Evolutionary conservation across 495 filamentous ascomycete genomes (phyloP).

Genomic region (Lasiosphaeria hispida): DNA sequence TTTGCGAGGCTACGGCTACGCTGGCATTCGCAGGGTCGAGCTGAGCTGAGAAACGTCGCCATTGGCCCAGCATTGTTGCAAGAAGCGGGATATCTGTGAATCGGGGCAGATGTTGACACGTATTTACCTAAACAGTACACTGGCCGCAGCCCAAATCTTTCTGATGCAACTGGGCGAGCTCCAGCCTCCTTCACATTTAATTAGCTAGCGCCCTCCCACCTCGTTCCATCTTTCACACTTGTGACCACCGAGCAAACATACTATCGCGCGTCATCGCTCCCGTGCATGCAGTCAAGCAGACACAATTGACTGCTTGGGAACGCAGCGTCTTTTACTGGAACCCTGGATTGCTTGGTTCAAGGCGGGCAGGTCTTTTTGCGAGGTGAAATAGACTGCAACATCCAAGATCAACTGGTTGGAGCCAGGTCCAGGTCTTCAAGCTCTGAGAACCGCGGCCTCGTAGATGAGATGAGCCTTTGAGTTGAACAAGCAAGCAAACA

Average conservation of each 20-base stretch:
- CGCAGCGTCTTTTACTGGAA: conserved; percentile 1
- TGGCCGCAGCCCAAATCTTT: conserved; percentile 7
- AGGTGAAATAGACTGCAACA: conserved; percentile 17
- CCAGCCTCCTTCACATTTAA: conserved; percentile 19
- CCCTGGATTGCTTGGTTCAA: conserved; percentile 6
- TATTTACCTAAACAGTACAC: neutral
- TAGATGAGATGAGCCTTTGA: conserved; percentile 18
- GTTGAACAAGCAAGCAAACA: conserved; percentile 5
- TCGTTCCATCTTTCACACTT: conserved; percentile 16
- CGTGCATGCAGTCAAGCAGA: conserved; percentile 9
- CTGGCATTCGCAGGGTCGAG: neutral
- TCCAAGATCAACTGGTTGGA: conserved; percentile 6
- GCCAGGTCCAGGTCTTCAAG: neutral
- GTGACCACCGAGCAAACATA: conserved; percentile 19
- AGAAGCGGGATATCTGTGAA: conserved; percentile 10
- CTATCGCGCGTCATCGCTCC: conserved; percentile 15
- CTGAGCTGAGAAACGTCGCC: neutral
- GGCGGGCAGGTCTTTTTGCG: conserved; percentile 2
- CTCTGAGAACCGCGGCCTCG: conserved; percentile 7
- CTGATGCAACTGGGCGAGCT: conserved; percentile 17
- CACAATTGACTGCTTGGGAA: neutral
- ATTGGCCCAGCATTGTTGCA: conserved; percentile 1
- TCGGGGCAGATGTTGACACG: neutral
- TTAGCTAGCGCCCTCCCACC: conserved; percentile 7
- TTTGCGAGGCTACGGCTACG: conserved; percentile 2